These are phyloP conservation scores for Ichthyophonus hoferi DNA, from an alignment of 208 protist species.

Conservation along the genomic window DNA sequence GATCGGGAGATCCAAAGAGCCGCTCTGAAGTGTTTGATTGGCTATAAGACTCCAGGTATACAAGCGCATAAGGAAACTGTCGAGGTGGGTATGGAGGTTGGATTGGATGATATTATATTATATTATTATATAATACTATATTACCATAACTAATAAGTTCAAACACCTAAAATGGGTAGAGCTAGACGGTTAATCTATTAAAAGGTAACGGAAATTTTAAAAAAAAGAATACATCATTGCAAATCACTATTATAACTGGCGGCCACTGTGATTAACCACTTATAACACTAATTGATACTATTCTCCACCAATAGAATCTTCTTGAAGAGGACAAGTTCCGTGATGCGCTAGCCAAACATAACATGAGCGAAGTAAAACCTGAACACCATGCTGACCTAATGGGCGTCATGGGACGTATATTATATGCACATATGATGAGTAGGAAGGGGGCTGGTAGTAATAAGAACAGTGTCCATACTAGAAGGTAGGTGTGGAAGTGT, in stretches of 20 bases:
- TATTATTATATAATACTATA: too few relatives aligned
- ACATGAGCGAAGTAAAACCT: not conserved
- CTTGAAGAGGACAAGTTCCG: slow-evolving; percentile 22
- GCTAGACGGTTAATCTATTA: too few relatives aligned
- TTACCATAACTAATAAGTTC: too few relatives aligned
- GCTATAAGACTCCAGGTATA: slow-evolving; percentile 13
- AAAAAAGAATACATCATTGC: too few relatives aligned
- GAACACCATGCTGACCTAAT: slow-evolving; percentile 35
- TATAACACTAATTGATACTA: too few relatives aligned
- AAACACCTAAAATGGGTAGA: too few relatives aligned
- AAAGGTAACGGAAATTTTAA: too few relatives aligned
- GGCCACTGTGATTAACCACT: too few relatives aligned
- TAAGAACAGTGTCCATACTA: too few relatives aligned
- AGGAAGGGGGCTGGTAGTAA: not conserved
- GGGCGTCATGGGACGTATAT: slow-evolving; percentile 23
- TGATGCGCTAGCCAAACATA: slow-evolving; percentile 5
- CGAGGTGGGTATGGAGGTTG: not conserved
- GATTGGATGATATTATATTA: too few relatives aligned
- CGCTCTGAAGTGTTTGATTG: slow-evolving; percentile 22
- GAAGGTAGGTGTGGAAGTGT: too few relatives aligned
- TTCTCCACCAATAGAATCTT: not conserved
- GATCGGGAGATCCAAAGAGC: slow-evolving; percentile 15
- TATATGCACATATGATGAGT: slow-evolving; percentile 34
- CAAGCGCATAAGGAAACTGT: slow-evolving; percentile 12
- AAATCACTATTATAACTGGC: too few relatives aligned